Base-by-base conservation (phyloP, 2,329 filamentous ascomycete genomes). In the Fusarium virguliforme region DNA sequence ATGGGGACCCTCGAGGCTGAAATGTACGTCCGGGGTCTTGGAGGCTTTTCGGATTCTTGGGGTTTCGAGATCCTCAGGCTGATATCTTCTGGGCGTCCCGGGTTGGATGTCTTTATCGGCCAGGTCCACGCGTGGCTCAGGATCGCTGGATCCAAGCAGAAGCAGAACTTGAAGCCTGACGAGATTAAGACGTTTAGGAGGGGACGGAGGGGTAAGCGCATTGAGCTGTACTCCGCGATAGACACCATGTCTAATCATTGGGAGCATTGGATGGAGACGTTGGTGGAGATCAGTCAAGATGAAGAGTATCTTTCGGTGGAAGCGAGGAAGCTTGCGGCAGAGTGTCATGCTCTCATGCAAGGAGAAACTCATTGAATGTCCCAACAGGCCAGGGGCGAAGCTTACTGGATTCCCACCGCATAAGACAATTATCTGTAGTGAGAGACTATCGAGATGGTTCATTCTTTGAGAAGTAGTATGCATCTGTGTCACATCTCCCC, bases 331-430 rank as follows among this genome's bases (percentile, higher is more conserved):
- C 0, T 71, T 15, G 38, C 65, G 3, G 6, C 4, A 12, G 32
- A 60, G 3, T 71, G 69, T 6, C 18, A 69, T 38, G 40, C 46
- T 2, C 59, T 66, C 3, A 69, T 72, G 69, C 41, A 60, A 4
- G 12, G n/a, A 6, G 8, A 8, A n/a, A 13, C 22, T 22, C 28
- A 26, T 26, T 18, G 5, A 13, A 30, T 8, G 32, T 0, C 15
- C 15, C 18, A 18, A 18, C 18, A 18, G 18, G 18, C 18, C 18
- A 18, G 18, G 18, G 18, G 18, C 18, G 18, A 18, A 18, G 18
- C 18, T 18, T 18, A 18, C 18, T 18, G 18, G 18, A 18, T 18
- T 18, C 18, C 18, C 18, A 18, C 18, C 18, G 18, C 18, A 18
- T 18, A 18, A 18, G 18, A 18, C 18, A 18, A 18, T 18, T 18